Evolutionary conservation across 306 rosid genomes (phyloP), one percentile per base, ranked within the genome.

Genomic region (Ormosia emarginata): DNA sequence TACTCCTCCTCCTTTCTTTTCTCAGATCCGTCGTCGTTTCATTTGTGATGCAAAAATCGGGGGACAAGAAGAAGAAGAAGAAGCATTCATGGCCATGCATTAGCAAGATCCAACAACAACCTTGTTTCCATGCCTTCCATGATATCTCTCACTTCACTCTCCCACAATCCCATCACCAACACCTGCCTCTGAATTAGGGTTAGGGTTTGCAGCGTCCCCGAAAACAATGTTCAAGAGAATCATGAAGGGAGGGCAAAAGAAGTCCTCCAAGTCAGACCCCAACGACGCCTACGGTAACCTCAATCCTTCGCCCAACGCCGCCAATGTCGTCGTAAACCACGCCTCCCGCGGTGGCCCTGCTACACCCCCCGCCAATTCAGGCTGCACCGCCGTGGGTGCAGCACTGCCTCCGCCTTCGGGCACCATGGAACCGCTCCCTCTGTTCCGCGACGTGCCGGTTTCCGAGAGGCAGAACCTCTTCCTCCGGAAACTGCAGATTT

Each of bases 191-290:
- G 9, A 81, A 78, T 76, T 83, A 85, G 95, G 89, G 86, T 88
- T 90, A 87, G 90, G 92, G 92, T 86, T 90, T 83, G 65, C 8
- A 71, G 17, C 57, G n/a, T 79, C 78, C 34, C 47, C 14, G 0
- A 59, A 24, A 24, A 78, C 70, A 78, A 93, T 95, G 99, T 93
- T 95, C 67, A 91, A 90, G 94, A 91, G 89, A 78, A 88, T 95
- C 65, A 95, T 93, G 86, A 95, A 92, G 64, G 95, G 93, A 77
- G 94, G 97, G 89, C 90, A 90, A 49, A 87, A 89, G 46, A 95
- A 95, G 94, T 90, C 94, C 90, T 87, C 98, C 81, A 95, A 90
- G 84, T 88, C 98, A 9, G 99, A 95, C 49, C 74, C 86, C 0
- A 82, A 56, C 75, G 95, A 93, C 2, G 8, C 80, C 2, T 91